phyloP scores from a whole-genome alignment of 805 yeast genomes.

The Ogataea naganishii region DNA sequence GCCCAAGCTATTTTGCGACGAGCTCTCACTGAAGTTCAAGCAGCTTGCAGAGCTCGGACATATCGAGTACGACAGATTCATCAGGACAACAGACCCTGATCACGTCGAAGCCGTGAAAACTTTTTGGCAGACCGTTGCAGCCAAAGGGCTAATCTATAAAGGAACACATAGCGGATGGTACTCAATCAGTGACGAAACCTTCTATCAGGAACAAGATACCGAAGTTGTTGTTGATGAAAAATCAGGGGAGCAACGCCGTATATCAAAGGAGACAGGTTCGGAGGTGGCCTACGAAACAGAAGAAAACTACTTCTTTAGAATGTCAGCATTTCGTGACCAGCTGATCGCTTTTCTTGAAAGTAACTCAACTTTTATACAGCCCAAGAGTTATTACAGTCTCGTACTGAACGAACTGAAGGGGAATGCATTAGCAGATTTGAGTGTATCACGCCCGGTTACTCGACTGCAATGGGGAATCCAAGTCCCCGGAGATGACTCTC shows the following conservation, averaged over 20 bases:
- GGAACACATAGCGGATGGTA: conserved; percentile 94
- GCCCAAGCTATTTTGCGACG: conserved; percentile 69
- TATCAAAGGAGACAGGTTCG: conserved; percentile 62
- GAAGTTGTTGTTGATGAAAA: conserved; percentile 27
- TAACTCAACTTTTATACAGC: conserved; percentile 58
- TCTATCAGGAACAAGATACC: conserved; percentile 78
- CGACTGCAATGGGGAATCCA: conserved; percentile 84
- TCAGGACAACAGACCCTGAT: conserved; percentile 83
- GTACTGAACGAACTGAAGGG: conserved; percentile 50
- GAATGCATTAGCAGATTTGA: conserved; percentile 51
- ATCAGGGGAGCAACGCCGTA: conserved; percentile 23
- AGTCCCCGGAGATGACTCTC: conserved; percentile 74
- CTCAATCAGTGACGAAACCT: conserved; percentile 88
- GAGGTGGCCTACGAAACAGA: conserved; percentile 73
- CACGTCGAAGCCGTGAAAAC: conserved; percentile 56
- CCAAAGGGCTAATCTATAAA: conserved; percentile 63
- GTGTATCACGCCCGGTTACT: conserved; percentile 77
- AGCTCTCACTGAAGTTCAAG: conserved; percentile 54
- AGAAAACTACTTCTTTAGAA: conserved; percentile 76
- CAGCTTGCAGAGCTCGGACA: conserved; percentile 49
- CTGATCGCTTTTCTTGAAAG: conserved; percentile 40
- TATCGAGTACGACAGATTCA: conserved; percentile 64
- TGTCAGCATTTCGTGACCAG: conserved; percentile 49
- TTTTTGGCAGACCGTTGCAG: conserved; percentile 59
- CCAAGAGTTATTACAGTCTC: conserved; percentile 44